Base-by-base conservation (phyloP, 495 filamentous ascomycete species). In the Penicillium paxilli region DNA sequence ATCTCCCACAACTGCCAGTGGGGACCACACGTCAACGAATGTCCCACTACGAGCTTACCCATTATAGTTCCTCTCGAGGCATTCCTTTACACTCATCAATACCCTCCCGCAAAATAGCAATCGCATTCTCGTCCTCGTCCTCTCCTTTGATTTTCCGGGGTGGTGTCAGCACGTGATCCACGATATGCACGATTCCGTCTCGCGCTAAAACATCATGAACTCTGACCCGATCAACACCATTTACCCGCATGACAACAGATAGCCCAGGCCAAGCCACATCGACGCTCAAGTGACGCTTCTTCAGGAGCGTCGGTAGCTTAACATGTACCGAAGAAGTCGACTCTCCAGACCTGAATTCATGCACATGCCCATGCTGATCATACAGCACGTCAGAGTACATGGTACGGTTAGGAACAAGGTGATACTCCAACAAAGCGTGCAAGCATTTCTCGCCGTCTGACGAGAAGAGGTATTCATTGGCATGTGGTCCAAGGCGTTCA, bases 381-480 rank as follows among this genome's bases (percentile, higher is more conserved):
- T 75, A 71, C 12, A 71, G 32, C 2, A 64, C 87, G 70, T 96
- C 92, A 17, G 87, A 87, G 68, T 96, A 96, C 3, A 97, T 69
- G 1, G 89, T 92, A 58, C 85, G 79, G 57, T 87, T 83, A 5
- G 76, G 76, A 1, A 91, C 87, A 56, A 92, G 68, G 63, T 95
- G 90, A 67, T 95, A 96, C 68, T 85, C 70, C 19, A 96, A 71
- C 47, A 96, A 65, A 1, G 87, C 86, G 52, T 77, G 80, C n/a
- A 96, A 75, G 61, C 86, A 92, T 57, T 83, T 80, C 51, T 73
- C 70, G 1, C 91, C 91, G 33, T 71, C 74, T n/a, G 77, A 68
- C 57, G 82, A 84, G 72, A 95, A 95, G 21, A 95, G 69, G 74
- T 93, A 95, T 11, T 81, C 87, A 59, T 90, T 93, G 44, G 84